Percentiles rank a stretch among this genome's conserved stretches.
Evolutionary conservation across 768 basidiomycete genomes (phyloP).

Genomic region (Collybiopsis confluens): DNA sequence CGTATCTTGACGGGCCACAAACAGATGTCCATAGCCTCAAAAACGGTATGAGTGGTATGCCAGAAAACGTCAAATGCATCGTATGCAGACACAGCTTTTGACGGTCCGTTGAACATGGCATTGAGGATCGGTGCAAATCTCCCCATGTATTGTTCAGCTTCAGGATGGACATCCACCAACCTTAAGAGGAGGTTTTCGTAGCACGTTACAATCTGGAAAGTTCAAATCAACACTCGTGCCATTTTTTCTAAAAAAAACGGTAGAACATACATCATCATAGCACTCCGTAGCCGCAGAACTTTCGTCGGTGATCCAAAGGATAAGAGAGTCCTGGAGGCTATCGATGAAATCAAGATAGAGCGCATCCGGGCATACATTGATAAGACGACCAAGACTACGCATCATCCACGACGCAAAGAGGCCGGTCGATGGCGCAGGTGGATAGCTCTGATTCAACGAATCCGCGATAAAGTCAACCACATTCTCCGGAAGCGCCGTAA

Average conservation of each 20-base stretch:
- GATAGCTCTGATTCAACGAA: slow-evolving; percentile 59
- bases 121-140: slow-evolving; percentile 46
- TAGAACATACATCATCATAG: slow-evolving; percentile 33
- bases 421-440: slow-evolving; percentile 52
- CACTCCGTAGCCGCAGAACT: slow-evolving; percentile 41
- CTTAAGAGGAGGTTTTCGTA: slow-evolving; percentile 55
- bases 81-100: slow-evolving; percentile 36
- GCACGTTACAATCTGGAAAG: slow-evolving; percentile 49
- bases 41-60: slow-evolving; percentile 38
- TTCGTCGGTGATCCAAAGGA: slow-evolving; percentile 64
- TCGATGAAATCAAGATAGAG: slow-evolving; percentile 43
- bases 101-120: slow-evolving; percentile 52
- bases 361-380: slow-evolving; percentile 54
- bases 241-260: slow-evolving; percentile 14
- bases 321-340: slow-evolving; percentile 48
- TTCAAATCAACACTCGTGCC: slow-evolving; percentile 31
- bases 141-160: slow-evolving; percentile 35
- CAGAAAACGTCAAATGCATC: slow-evolving; percentile 64
- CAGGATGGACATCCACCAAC: slow-evolving; percentile 44
- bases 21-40: slow-evolving; percentile 31
- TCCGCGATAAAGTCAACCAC: slow-evolving; percentile 60
- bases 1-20: slow-evolving; percentile 54
- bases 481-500: slow-evolving; percentile 47
- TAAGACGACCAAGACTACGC: slow-evolving; percentile 45
- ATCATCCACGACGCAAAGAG: slow-evolving; percentile 60